Evolutionary conservation across 257 asterid species (phyloP), one percentile per base, ranked within the genome.

Genomic region (Galeopsis tetrahit): DNA sequence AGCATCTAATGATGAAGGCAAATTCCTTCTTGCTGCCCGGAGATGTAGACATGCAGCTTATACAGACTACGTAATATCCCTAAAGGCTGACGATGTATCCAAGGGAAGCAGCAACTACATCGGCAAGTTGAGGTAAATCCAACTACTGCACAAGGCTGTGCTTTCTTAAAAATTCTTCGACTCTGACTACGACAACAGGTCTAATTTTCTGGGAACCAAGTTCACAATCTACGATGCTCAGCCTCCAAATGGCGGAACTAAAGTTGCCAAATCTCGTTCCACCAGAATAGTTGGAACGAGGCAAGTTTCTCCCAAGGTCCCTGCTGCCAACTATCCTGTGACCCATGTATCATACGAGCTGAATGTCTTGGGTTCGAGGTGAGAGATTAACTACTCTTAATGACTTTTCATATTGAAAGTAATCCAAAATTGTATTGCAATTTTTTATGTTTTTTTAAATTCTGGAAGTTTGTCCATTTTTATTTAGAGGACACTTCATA

Each of bases 311-410:
- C 97, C 97, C 31, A 87, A 88, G 75, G 83, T 87, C 78, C 97
- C 97, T 15, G 87, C 97, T 39, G 96, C 96, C 77, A 89, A 89
- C 83, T 94, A 79, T 78, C 78, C 96, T 1, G 96, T 94, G 61
- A 96, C 97, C 77, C 97, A 86, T 59, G 75, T 91, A 48, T 83
- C 98, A 1, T 94, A 94, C 52, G 99, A 91, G 81, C 68, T 89
- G 82, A 94, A 94, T 66, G 97, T 88, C 72, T 79, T 94, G 77
- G 97, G 98, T 52, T 86, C 98, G 34, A 91, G 99, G 99, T 94
- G 71, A 83, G 76, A 7, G 14, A 36, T 28, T 17, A 42, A 57
- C 17, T 46, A 3, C 14, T n/a, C 46, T 75, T 62, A 53, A 57
- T 64, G 58, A 13, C 32, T 49, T 59, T 32, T 79, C 3, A 2